Base-by-base conservation (phyloP, 2,329 filamentous ascomycete species). In the Aphanocladium album region DNA sequence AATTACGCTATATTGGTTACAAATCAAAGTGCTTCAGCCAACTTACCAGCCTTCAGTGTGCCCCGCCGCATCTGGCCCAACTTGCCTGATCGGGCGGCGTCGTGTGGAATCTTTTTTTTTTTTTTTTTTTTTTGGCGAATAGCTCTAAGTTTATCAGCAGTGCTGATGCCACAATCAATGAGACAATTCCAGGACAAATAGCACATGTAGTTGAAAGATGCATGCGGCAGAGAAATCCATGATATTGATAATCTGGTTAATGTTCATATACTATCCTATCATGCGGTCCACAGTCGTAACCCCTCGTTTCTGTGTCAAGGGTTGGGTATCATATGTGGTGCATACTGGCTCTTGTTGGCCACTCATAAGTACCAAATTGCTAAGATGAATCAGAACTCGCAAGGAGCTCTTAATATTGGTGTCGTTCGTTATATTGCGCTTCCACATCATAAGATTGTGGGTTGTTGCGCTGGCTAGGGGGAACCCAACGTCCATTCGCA, bases 391-490 rank as follows among this genome's bases (percentile, higher is more conserved):
- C 23, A 39, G 30, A 47, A 12, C 27, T 35, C 14, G 0, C 16
- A 12, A 8, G 11, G 0, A 37, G 43, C 19, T 37, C n/a, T 47
- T 30, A 50, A 12, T 41, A 50, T 30, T 57, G 21, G 17, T 57
- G 27, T 41, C 55, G 16, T 25, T 57, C 33, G 21, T 49, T 50
- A 35, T 37, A 45, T 57, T 77, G 75, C 17, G 71, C 68, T 61
- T 77, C 75, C 23, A 71, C 64, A 43, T 76, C 72, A 63, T 77
- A 76, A 43, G 70, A 73, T 53, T 73, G 75, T 11, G 69, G 69
- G 35, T 64, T 65, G n/a, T 64, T 66, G 43, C 69, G 65, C 52
- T 67, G 64, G 33, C 65, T 66, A 25, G 67, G 66, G 21, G 62
- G 60, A 37, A 58, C 64, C 41, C 57, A 59, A 50, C 45, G 21